Evolutionary conservation across 108 stramenopile genomes (phyloP), one percentile per base, ranked within the genome.

Genomic region (Skeletonema menzelii): DNA sequence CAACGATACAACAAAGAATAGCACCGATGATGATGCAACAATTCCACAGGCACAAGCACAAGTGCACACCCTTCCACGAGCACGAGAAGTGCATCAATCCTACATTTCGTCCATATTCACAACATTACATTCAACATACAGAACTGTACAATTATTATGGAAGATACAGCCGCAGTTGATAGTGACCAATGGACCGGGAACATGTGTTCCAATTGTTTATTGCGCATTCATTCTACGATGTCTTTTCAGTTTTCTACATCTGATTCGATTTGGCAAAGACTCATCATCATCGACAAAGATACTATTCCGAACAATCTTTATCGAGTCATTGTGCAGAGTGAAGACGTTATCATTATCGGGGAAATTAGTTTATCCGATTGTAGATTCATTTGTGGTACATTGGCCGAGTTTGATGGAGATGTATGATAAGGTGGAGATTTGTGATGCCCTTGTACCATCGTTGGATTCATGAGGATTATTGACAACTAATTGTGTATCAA

Each of bases 121-220:
- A 28, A 89, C 91, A 10, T 26, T 84, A 10, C 63, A 69, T 37
- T 77, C 85, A 30, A 77, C 77, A 24, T 20, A 76, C 12, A 67
- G 70, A 31, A 82, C 89, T 8, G 14, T 85, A 5, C 44, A 53
- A 30, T 47, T 86, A 74, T 46, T 84, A 64, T 61, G 61, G 24
- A 15, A 27, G 22, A 62, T 84, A 42, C 91, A 82, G 55, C 96
- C 96, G 1, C 73, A 84, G 40, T 60, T 96, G 40, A 56, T 96
- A 22, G 57, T 96, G 8, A 86, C 86, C 77, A 96, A 96, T 81
- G 96, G 96, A 40, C 96, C 96, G 0, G 96, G 96, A 59, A 93
- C 93, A 0, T 94, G 93, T 71, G 56, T 96, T 5, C 96, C 96
- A 8, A 65, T 96, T 57, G 84, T 86, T 26, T 67, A 92, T 40